Percentiles rank a stretch among this genome's conserved stretches.
Evolutionary conservation across 495 filamentous ascomycete genomes (phyloP).

Genomic region (Elasticomyces elasticus): DNA sequence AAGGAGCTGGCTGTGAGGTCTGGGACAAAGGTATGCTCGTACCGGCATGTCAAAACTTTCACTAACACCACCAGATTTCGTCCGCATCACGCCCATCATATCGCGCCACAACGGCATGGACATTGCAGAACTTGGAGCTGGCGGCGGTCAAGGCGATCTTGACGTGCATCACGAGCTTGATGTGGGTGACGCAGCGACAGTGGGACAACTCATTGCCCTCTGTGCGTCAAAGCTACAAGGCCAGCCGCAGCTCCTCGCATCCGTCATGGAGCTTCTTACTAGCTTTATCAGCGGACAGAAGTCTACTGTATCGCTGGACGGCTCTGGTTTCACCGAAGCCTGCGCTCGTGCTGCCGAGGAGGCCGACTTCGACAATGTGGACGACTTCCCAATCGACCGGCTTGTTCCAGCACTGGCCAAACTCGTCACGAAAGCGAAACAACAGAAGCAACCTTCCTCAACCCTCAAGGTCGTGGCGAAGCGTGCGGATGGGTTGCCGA

Average conservation of each 20-base stretch:
- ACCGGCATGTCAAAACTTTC: background rate
- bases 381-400: slow-evolving; percentile 38
- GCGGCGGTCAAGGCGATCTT: slow-evolving; percentile 70
- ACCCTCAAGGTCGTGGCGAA: background rate
- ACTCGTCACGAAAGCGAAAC: slow-evolving; percentile 7
- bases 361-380: slow-evolving; percentile 30
- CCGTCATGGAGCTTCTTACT: slow-evolving; percentile 30
- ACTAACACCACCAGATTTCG: slow-evolving; percentile 33
- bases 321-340: background rate
- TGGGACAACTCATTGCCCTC: slow-evolving; percentile 22
- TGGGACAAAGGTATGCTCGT: slow-evolving; percentile 32
- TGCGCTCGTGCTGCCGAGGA: slow-evolving; percentile 26
- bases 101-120: slow-evolving; percentile 47
- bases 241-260: slow-evolving; percentile 25
- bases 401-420: slow-evolving; percentile 27
- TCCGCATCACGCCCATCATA: slow-evolving; percentile 73
- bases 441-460: background rate
- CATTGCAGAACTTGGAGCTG: slow-evolving; percentile 63
- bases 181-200: slow-evolving; percentile 30
- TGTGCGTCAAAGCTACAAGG: slow-evolving; percentile 35
- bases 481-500: slow-evolving; percentile 17
- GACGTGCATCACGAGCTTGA: slow-evolving; percentile 56
- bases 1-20: slow-evolving; percentile 52
- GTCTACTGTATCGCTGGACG: slow-evolving; percentile 2
- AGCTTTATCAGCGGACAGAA: background rate